Evolutionary conservation across 169 alveolate genomes (phyloP), one percentile per base, ranked within the genome.

Genomic region (Plasmodium adleri): DNA sequence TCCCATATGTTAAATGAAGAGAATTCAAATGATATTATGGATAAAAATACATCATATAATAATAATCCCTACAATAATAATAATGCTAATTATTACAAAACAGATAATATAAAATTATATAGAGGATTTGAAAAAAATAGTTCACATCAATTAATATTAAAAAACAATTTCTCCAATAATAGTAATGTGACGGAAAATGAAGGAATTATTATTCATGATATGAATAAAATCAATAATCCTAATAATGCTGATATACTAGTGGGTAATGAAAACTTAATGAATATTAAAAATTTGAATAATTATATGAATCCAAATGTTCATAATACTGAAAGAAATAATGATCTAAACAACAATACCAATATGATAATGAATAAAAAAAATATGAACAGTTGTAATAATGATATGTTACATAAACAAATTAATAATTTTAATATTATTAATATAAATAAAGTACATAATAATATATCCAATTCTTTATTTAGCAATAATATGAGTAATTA

Each of bases 71-170:
- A 24, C 9, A 80, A 64, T 47, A 52, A 52, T 52, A 52, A 15
- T 15, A 70, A 62, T 83, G 39, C 58, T 70, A 83, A 83, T 68
- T 83, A 52, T 83, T 67, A 67, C 52, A 83, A 83, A 72, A 45
- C 72, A 39, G 91, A 83, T 56, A 70, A 58, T 49, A 52, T 62
- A 43, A 76, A 76, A 43, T 7, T 63, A 15, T 66, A 64, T 50
- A 76, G 52, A 43, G 68, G 52, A 17, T 76, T 12, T 32, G 26
- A 68, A 20, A 76, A 76, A 39, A 76, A 45, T 50, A 68, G 43
- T n/a, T 26, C 62, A 1, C 67, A 76, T 9, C 89, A 64, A 12
- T 76, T 76, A 26, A 15, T 24, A 8, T 20, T 64, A 50, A 76
- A 76, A 64, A 76, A 76, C 66, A 76, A 64, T 59, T 76, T 71